Base-by-base conservation (phyloP, 1,284 basidiomycete genomes). In the Tylopilus orsonianus region DNA sequence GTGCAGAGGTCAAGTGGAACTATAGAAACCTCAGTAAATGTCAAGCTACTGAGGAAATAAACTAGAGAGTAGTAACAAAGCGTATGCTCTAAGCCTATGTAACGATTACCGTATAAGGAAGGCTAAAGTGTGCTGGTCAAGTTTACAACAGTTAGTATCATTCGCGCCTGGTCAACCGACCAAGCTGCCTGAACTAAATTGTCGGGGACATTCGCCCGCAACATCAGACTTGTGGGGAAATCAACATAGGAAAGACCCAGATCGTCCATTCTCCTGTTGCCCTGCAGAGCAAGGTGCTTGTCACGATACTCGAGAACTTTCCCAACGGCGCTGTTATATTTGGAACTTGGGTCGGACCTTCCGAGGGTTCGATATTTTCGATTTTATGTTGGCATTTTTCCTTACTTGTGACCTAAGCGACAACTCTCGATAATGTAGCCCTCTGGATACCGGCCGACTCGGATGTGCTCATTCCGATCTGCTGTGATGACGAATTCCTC, bases 401-500 rank as follows among this genome's bases (percentile, higher is more conserved):
- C n/a, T n/a, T n/a, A n/a, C n/a, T 78, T 76, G 62, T 91, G 87
- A 7, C 93, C 93, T 33, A 94, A 77, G 53, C 93, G 88, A 67
- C 84, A 96, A 49, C 78, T 80, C 65, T 96, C 90, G 49, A 96
- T 87, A 29, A 81, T 79, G 57, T 87, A 88, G 12, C 91, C 87
- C 50, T 87, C 74, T 0, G 94, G 94, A 62, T 81, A 97, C 79
- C 88, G 83, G 60, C 89, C 93, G n/a, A 95, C 79, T 44, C 94
- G 78, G 45, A 97, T 87, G 64, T 97, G 94, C 64, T 97, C 94
- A 62, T 97, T 94, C 38, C 94, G 73, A 65, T 97, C 94, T 0
- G 90, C 87, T 0, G 92, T 91, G 56, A 96, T 77, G 59, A 97
- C 83, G 60, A 78, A 84, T 48, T 76, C 77, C 54, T 86, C 82